Evolutionary conservation across 2,329 filamentous ascomycete genomes (phyloP), one percentile per base, ranked within the genome.

Genomic region (Cladosporium austrohemisphaericum): DNA sequence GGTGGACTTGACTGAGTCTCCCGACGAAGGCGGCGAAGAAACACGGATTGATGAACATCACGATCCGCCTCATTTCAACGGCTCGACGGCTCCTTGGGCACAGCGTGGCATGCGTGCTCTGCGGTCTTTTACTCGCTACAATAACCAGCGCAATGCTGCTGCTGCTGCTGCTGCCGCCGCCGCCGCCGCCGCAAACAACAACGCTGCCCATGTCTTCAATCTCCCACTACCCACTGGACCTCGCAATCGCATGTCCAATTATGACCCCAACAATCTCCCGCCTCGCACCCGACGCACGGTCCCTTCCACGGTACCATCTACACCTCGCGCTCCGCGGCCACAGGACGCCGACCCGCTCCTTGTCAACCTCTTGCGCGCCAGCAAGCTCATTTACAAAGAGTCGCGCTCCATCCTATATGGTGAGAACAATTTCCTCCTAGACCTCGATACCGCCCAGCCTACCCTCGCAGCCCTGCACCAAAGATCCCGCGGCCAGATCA

Each of bases 401-500:
- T 64, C 70, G 5, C 66, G 64, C n/a, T 58, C 58, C 5, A 56
- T 72, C 13, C 60, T 74, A 13, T 73, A 73, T 56, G 60, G 62
- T 38, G 61, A 63, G 20, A 73, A 73, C 50, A 51, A 52, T 14
- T 71, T 73, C 55, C 62, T 61, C 5, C 63, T 75, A 20, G 61
- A 65, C 46, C 61, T 74, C 18, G 53, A 60, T 26, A 65, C 57
- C 10, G 70, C 69, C 1, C 61, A 69, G 32, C 56, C 63, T 31
- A 69, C 70, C 1, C 64, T 75, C 7, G 57, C 57, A 1, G 61
- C 61, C 1, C 57, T 75, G 0, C 70, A 71, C 49, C 72, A 75
- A 54, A 69, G 70, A 52, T 66, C 61, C 19, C 65, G 71, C 29
- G 65, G 64, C 41, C 65, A 72, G 35, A 72, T 74, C 52, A 72